A percentile compares a stretch with the other conserved stretches of the same genome.
phyloP scores from a whole-genome alignment of 495 filamentous ascomycete species.

The Geopyxis carbonaria region DNA sequence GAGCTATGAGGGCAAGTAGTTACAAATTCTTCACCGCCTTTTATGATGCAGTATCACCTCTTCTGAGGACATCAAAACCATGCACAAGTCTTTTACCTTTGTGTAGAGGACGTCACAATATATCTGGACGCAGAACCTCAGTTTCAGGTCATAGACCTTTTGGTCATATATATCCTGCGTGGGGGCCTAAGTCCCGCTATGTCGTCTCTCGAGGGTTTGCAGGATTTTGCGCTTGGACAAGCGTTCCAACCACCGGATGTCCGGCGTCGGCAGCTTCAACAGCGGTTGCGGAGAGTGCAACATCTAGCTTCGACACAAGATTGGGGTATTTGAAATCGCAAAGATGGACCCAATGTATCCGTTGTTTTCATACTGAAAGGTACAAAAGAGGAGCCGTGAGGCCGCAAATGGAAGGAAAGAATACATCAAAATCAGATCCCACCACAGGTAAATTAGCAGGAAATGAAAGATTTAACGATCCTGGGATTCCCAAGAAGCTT shows the following conservation, averaged over 20 bases:
- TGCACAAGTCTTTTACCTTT: not conserved
- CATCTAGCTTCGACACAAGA: too few relatives aligned
- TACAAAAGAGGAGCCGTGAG: conserved; percentile 2
- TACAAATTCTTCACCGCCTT: conserved; percentile 22
- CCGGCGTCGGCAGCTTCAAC: conserved; percentile 17
- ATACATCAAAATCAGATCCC: not conserved
- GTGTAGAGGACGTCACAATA: conserved; percentile 6
- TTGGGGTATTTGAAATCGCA: too few relatives aligned
- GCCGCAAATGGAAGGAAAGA: conserved; percentile 1
- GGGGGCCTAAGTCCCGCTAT: conserved; percentile 21
- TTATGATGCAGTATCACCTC: conserved; percentile 18
- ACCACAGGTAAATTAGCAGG: not conserved
- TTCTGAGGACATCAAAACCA: conserved; percentile 13
- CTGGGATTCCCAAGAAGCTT: too few relatives aligned
- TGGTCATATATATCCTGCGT: conserved; percentile 11
- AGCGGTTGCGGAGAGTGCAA: conserved; percentile 15
- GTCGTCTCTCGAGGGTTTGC: conserved; percentile 24
- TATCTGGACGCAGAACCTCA: too few relatives aligned
- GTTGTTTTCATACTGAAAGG: too few relatives aligned
- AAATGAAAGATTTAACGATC: not conserved
- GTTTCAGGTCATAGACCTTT: conserved; percentile 12
- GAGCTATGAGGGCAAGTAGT: conserved; percentile 1
- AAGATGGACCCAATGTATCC: too few relatives aligned
- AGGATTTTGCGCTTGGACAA: conserved; percentile 23
- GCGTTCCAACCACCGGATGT: conserved; percentile 8